Evolutionary conservation across 495 filamentous ascomycete species (phyloP).

Genomic region (Neurospora cerealis): DNA sequence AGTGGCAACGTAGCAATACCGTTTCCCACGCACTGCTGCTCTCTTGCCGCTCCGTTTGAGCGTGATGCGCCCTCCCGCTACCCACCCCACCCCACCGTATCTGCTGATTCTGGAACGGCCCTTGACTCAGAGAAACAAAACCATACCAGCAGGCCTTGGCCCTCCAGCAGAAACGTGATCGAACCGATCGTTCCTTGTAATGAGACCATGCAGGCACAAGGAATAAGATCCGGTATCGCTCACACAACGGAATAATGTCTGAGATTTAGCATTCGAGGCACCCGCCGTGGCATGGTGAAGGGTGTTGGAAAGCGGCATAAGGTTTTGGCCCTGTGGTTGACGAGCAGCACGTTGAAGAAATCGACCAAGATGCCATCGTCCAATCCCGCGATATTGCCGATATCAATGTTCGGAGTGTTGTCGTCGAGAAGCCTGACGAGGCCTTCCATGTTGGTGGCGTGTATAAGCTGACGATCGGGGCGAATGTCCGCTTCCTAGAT

Average conservation of each 20-base stretch:
- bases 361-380: not conserved
- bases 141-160: not conserved
- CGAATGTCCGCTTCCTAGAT: not conserved
- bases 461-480: not conserved
- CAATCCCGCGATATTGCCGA: not conserved
- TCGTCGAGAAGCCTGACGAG: not conserved
- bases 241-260: slow-evolving; percentile 19
- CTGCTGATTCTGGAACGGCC: not conserved
- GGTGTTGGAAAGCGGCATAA: not conserved
- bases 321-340: not conserved
- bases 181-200: not conserved
- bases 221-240: slow-evolving; percentile 6
- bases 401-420: not conserved
- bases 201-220: not conserved
- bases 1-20: not conserved
- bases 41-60: not conserved
- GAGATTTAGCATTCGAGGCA: slow-evolving; percentile 21
- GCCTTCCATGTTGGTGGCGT: not conserved
- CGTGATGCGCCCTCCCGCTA: not conserved
- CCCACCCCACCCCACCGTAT: not conserved
- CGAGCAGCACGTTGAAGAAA: not conserved
- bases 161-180: not conserved
- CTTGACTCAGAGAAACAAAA: not conserved
- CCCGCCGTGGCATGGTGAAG: slow-evolving; percentile 6
- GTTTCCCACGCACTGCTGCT: not conserved